Evolutionary conservation across 352 stramenopile species (phyloP).

Genomic region (Pythium dissimile): DNA sequence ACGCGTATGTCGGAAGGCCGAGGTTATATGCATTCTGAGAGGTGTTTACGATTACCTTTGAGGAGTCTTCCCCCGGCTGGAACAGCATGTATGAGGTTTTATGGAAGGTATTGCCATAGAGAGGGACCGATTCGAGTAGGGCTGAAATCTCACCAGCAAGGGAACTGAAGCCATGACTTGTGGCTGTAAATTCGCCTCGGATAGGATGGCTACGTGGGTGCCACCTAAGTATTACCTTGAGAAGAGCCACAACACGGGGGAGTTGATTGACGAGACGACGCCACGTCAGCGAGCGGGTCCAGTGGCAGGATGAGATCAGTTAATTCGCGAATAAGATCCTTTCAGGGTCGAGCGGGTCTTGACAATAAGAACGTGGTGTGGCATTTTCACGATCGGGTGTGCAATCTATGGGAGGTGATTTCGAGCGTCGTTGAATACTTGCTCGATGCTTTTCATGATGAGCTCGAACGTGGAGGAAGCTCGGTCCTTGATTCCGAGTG

Average conservation of each 20-base stretch:
- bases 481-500: slow-evolving; percentile 76
- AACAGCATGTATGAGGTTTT: slow-evolving; percentile 6
- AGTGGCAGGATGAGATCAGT: too few species aligned
- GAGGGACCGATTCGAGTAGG: background rate
- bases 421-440: slow-evolving; percentile 32
- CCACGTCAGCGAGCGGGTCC: too few species aligned
- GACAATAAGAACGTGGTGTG: too few species aligned
- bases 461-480: slow-evolving; percentile 69
- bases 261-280: background rate
- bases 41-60: background rate
- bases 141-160: slow-evolving; percentile 6
- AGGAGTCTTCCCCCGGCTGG: background rate
- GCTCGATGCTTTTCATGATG: slow-evolving; percentile 62
- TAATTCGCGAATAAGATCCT: too few species aligned
- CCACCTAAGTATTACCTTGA: background rate
- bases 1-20: background rate
- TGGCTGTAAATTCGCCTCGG: background rate
- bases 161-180: slow-evolving; percentile 18
- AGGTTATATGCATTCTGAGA: slow-evolving; percentile 21
- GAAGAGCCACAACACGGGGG: background rate
- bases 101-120: background rate
- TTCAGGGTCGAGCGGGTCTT: too few species aligned
- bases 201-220: background rate
- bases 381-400: too few species aligned
- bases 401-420: background rate